These are phyloP conservation scores for Russula compacta DNA, from an alignment of 768 basidiomycete species.

Conservation along the genomic window DNA sequence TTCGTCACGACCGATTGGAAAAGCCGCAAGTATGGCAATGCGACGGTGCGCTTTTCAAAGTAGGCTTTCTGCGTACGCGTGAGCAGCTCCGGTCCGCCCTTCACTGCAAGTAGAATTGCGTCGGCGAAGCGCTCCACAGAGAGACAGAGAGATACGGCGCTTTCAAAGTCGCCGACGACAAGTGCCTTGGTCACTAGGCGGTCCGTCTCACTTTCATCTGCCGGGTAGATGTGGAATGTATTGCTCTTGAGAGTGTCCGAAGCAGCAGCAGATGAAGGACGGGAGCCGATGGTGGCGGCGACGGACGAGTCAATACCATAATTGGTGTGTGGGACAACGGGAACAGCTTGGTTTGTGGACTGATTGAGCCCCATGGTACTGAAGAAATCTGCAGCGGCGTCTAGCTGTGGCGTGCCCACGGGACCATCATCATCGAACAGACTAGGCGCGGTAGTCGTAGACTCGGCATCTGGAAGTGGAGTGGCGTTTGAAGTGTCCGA, in stretches of 20 bases:
- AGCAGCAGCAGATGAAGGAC: slow-evolving; percentile 70
- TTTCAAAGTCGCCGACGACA: slow-evolving; percentile 91
- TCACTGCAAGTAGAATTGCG: slow-evolving; percentile 86
- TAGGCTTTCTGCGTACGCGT: slow-evolving; percentile 87
- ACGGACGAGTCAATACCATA: slow-evolving; percentile 82
- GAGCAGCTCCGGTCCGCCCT: slow-evolving; percentile 82
- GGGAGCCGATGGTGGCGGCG: slow-evolving; percentile 90
- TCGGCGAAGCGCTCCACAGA: slow-evolving; percentile 88
- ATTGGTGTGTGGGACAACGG: slow-evolving; percentile 70
- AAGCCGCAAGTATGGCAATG: slow-evolving; percentile 81
- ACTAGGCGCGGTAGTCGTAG: slow-evolving; percentile 78
- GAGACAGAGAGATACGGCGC: slow-evolving; percentile 85
- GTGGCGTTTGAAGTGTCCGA: slow-evolving; percentile 53
- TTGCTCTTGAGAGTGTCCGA: slow-evolving; percentile 67
- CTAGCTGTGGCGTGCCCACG: slow-evolving; percentile 54
- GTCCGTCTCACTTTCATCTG: slow-evolving; percentile 81
- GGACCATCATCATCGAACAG: slow-evolving; percentile 74
- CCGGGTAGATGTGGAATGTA: slow-evolving; percentile 85
- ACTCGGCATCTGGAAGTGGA: slow-evolving; percentile 59
- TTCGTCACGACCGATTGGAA: slow-evolving; percentile 92
- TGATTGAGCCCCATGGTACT: slow-evolving; percentile 57
- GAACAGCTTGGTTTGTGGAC: slow-evolving; percentile 31
- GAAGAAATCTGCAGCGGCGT: slow-evolving; percentile 81
- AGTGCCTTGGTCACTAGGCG: slow-evolving; percentile 85
- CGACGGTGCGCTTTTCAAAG: slow-evolving; percentile 71